These are phyloP conservation scores for Microsporum audouinii DNA, from an alignment of 2,329 filamentous ascomycete species.

Conservation along the genomic window DNA sequence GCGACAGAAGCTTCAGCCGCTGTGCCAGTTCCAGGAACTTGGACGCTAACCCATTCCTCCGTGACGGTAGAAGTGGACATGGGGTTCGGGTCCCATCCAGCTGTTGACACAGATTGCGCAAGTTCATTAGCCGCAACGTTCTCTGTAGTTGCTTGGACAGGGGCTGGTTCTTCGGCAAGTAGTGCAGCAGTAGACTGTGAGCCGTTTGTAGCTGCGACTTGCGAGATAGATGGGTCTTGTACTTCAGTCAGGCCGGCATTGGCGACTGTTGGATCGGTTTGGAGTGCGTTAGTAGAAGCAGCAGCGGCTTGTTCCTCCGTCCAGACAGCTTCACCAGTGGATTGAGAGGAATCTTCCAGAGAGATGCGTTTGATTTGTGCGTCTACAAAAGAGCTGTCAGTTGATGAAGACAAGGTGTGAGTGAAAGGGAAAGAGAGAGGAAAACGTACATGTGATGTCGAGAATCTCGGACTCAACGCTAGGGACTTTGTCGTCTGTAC, in stretches of 20 bases:
- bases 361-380: constrained; percentile 42
- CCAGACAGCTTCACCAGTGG: constrained; percentile 32
- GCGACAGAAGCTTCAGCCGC: constrained; percentile 21
- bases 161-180: constrained; percentile 18
- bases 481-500: constrained; percentile 46
- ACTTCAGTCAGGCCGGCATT: constrained; percentile 52
- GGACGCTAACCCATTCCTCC: constrained; percentile 65
- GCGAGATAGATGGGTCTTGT: constrained; percentile 38
- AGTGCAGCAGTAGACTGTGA: constrained; percentile 36
- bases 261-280: constrained; percentile 49
- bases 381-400: constrained; percentile 26
- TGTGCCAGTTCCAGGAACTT: constrained; percentile 43
- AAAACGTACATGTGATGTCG: constrained; percentile 43
- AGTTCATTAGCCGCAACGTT: constrained; percentile 34
- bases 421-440: background rate
- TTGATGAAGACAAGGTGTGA: background rate
- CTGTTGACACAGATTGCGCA: constrained; percentile 31
- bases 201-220: constrained; percentile 24
- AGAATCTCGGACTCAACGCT: constrained; percentile 45
- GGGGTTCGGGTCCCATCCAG: constrained; percentile 42
- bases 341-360: constrained; percentile 32
- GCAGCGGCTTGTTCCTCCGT: constrained; percentile 35
- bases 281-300: constrained; percentile 23
- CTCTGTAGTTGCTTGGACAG: constrained; percentile 30
- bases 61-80: constrained; percentile 38